Evolutionary conservation across 2,329 filamentous ascomycete species (phyloP).

Genomic region (Trichophyton equinum): DNA sequence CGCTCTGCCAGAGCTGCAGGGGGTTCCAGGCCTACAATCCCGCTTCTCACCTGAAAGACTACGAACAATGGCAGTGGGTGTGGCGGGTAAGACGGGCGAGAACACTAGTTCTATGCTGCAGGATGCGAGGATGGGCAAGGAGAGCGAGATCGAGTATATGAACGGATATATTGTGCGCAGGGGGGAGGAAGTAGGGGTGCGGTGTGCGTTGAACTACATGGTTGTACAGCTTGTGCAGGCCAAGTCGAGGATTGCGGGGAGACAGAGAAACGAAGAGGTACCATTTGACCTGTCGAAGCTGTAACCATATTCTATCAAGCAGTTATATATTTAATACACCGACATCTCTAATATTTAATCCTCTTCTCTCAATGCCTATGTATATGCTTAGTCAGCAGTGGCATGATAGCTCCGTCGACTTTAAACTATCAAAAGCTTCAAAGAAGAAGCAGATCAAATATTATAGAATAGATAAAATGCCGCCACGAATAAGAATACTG

Average conservation of each 20-base stretch:
- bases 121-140: slow-evolving; percentile 47
- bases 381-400: background rate
- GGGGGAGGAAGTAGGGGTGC: slow-evolving; percentile 60
- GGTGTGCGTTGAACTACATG: slow-evolving; percentile 59
- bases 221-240: slow-evolving; percentile 61
- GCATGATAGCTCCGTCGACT: background rate
- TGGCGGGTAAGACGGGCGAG: slow-evolving; percentile 43
- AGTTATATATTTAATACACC: too few relatives aligned
- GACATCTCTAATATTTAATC: too few relatives aligned
- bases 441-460: slow-evolving; percentile 8
- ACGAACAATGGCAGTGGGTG: slow-evolving; percentile 45
- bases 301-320: background rate
- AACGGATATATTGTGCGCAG: slow-evolving; percentile 76
- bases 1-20: slow-evolving; percentile 59
- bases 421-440: slow-evolving; percentile 2
- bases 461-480: background rate
- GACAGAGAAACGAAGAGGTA: slow-evolving; percentile 21
- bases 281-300: slow-evolving; percentile 19
- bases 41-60: slow-evolving; percentile 51
- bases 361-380: background rate
- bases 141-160: slow-evolving; percentile 69
- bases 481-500: background rate
- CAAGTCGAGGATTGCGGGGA: slow-evolving; percentile 42
- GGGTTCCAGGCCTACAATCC: slow-evolving; percentile 46
- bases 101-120: slow-evolving; percentile 56